Evolutionary conservation across 495 filamentous ascomycete genomes (phyloP).

Genomic region (Hyaloscypha variabilis): DNA sequence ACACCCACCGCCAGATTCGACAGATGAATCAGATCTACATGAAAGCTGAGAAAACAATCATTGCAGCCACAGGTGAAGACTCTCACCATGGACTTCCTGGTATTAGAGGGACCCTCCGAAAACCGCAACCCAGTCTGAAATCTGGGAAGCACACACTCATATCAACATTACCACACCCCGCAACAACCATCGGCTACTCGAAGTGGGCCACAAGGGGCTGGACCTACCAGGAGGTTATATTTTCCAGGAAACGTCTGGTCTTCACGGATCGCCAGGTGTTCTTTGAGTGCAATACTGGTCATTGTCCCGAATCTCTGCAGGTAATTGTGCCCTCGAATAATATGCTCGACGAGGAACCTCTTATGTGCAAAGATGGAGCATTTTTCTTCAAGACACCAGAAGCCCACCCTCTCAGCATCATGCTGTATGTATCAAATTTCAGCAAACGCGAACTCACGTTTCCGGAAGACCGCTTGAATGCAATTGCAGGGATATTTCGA

Average conservation of each 20-base stretch:
- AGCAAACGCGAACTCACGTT: too few species aligned
- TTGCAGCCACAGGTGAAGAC: conserved; percentile 31
- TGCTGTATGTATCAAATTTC: too few species aligned
- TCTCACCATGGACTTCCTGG: conserved; percentile 25
- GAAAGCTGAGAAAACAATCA: conserved; percentile 32
- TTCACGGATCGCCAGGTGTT: conserved; percentile 32
- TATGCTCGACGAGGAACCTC: too few species aligned
- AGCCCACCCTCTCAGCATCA: too few species aligned
- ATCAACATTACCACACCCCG: conserved; percentile 9
- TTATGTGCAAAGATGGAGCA: too few species aligned
- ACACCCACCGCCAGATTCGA: conserved; percentile 36
- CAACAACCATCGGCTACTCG: not conserved
- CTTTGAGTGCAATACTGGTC: conserved; percentile 33
- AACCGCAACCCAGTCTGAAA: not conserved
- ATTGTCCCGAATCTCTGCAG: conserved; percentile 8
- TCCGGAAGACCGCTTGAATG: too few species aligned
- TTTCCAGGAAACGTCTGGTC: conserved; percentile 36
- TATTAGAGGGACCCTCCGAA: conserved; percentile 6
- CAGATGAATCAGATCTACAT: conserved; percentile 37
- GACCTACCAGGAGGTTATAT: conserved; percentile 42
- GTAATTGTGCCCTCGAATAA: too few species aligned
- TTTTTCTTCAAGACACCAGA: too few species aligned
- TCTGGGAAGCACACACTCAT: not conserved
- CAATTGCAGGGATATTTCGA: too few species aligned
- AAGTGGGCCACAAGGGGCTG: conserved; percentile 38